These are phyloP conservation scores for Linnemannia exigua DNA, from an alignment of 192 early-diverging fungal genomes.

Conservation along the genomic window DNA sequence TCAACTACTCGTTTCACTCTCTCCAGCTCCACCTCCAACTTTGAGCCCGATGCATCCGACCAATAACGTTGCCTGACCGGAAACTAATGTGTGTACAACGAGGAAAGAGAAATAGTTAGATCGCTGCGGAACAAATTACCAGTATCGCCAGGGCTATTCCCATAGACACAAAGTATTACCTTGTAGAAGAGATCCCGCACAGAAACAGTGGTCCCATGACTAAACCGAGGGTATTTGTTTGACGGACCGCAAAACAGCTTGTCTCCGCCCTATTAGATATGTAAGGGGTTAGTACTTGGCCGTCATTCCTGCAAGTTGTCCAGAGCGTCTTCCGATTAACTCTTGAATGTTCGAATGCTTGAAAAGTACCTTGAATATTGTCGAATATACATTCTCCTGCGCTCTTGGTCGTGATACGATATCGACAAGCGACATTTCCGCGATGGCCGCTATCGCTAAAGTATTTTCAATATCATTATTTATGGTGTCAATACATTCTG, in stretches of 20 bases:
- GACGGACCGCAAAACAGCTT: conserved; percentile 60
- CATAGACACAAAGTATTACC: conserved; percentile 41
- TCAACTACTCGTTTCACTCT: conserved; percentile 66
- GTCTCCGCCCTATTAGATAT: conserved; percentile 63
- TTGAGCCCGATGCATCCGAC: conserved; percentile 36
- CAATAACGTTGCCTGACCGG: conserved; percentile 70
- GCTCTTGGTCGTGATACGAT: conserved; percentile 31
- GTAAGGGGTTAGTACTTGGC: neutral
- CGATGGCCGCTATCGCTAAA: conserved; percentile 27
- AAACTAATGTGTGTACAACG: conserved; percentile 55
- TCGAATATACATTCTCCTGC: conserved; percentile 20
- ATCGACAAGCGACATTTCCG: conserved; percentile 46
- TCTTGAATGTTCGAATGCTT: neutral
- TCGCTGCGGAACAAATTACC: neutral
- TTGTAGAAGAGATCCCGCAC: conserved; percentile 79
- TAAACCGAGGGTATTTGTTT: conserved; percentile 35
- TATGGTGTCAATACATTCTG: neutral
- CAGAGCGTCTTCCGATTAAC: too few relatives aligned
- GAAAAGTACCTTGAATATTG: conserved; percentile 38
- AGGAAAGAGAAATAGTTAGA: neutral
- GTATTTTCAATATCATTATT: neutral
- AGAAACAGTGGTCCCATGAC: conserved; percentile 71
- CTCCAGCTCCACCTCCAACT: conserved; percentile 62
- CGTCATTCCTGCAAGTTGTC: too few relatives aligned
- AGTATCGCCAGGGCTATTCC: too few relatives aligned